A percentile compares a stretch with the other conserved stretches of the same genome.
Evolutionary conservation across 352 stramenopile genomes (phyloP).

Genomic region (Halophytophthora batemanensis): DNA sequence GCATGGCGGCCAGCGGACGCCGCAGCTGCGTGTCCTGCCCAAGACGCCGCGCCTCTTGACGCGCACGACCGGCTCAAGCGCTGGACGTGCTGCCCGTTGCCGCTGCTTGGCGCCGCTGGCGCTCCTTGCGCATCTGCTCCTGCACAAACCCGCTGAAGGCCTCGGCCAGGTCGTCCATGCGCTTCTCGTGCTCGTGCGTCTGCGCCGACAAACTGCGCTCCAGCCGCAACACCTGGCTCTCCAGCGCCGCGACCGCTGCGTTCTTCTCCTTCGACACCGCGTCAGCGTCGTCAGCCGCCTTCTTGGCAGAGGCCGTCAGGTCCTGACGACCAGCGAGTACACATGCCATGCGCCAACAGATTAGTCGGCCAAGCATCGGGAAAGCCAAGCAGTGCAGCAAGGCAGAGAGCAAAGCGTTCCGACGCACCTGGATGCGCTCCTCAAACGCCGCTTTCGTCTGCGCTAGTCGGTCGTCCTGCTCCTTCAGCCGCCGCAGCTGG

Average conservation of each 20-base stretch:
- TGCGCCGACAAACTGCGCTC: constrained; percentile 40
- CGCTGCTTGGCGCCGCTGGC: constrained; percentile 28
- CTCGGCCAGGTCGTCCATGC: constrained; percentile 53
- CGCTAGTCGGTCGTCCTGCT: constrained; percentile 31
- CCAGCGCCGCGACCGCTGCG: constrained; percentile 25
- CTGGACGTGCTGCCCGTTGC: constrained; percentile 1
- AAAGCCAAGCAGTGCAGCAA: neutral
- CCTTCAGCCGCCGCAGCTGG: constrained; percentile 35
- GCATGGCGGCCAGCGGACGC: too few species aligned
- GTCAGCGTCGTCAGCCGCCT: constrained; percentile 26
- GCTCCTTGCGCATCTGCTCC: constrained; percentile 46
- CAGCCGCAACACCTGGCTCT: constrained; percentile 38
- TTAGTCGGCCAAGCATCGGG: neutral
- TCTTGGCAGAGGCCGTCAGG: constrained; percentile 24
- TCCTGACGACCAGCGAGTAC: constrained; percentile 10
- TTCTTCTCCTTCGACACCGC: constrained; percentile 30
- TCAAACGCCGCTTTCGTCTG: constrained; percentile 45
- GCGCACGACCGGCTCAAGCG: neutral
- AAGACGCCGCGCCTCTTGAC: too few species aligned
- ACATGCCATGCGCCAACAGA: neutral
- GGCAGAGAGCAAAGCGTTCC: neutral
- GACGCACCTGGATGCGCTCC: constrained; percentile 38
- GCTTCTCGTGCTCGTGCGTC: constrained; percentile 48
- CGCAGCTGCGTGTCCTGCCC: too few species aligned
- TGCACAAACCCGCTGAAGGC: constrained; percentile 53